Evolutionary conservation across 2,329 filamentous ascomycete genomes (phyloP).

Genomic region (Alternaria sp.): DNA sequence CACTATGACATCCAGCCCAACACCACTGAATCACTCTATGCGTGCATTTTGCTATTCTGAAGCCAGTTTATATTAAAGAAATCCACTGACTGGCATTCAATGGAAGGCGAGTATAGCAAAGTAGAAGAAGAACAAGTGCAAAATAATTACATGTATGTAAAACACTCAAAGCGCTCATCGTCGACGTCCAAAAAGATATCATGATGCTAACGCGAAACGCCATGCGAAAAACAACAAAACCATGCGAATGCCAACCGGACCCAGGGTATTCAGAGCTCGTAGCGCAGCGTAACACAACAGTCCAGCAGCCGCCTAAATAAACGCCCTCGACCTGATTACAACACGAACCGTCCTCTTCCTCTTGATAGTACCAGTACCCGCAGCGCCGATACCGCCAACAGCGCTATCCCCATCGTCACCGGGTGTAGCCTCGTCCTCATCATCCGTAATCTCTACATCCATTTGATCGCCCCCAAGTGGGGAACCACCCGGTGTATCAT

Average conservation of each 20-base stretch:
- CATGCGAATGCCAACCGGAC: background rate
- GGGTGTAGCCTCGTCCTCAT: slow-evolving; percentile 13
- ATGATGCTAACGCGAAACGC: background rate
- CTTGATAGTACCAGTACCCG: slow-evolving; percentile 14
- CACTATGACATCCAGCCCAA: background rate
- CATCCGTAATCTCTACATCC: slow-evolving; percentile 29
- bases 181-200: background rate
- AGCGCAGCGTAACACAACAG: background rate
- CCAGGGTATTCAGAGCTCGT: background rate
- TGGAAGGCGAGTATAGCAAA: background rate
- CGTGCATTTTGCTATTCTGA: background rate
- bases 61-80: no score
- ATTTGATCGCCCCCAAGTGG: slow-evolving; percentile 20
- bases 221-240: background rate
- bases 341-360: slow-evolving; percentile 40
- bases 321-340: slow-evolving; percentile 44
- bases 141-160: background rate
- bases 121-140: background rate
- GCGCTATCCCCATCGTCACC: slow-evolving; percentile 20
- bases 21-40: background rate
- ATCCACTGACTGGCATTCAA: background rate
- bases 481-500: background rate
- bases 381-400: slow-evolving; percentile 13
- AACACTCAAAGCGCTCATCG: background rate
- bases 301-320: slow-evolving; percentile 27